Percentiles rank a stretch among this genome's conserved stretches.
These are phyloP conservation scores for Aphanomyces invadans DNA, from an alignment of 352 stramenopile genomes.

Conservation along the genomic window DNA sequence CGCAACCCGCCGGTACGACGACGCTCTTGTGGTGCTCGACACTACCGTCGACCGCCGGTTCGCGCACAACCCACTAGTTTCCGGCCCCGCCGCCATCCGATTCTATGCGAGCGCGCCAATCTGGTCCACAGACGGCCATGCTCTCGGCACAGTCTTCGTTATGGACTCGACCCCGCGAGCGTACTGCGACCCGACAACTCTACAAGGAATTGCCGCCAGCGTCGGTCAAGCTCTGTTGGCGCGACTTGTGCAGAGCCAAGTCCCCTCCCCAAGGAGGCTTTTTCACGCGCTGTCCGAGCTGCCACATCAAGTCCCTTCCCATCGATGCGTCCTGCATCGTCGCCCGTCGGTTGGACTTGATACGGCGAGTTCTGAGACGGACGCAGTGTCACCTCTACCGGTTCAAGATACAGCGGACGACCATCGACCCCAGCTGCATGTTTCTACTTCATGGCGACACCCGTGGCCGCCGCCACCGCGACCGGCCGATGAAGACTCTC, in stretches of 20 bases:
- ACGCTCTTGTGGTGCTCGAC: slow-evolving; percentile 35
- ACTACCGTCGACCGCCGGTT: slow-evolving; percentile 52
- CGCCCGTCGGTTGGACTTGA: too few species aligned
- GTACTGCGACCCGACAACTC: not conserved
- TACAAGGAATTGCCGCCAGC: not conserved
- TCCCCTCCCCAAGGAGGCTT: not conserved
- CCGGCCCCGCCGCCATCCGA: slow-evolving; percentile 45
- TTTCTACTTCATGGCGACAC: not conserved
- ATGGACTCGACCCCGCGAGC: slow-evolving; percentile 2
- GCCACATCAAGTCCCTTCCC: too few species aligned
- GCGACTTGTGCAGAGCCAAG: not conserved
- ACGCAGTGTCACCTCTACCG: too few species aligned
- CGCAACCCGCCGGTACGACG: not conserved
- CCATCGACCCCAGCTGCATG: too few species aligned
- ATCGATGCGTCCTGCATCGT: too few species aligned
- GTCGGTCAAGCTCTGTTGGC: not conserved
- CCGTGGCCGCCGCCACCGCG: not conserved
- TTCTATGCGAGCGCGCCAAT: slow-evolving; percentile 62
- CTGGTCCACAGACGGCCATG: not conserved
- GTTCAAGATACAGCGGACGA: too few species aligned
- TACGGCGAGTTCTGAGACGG: too few species aligned
- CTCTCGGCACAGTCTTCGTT: slow-evolving; percentile 13
- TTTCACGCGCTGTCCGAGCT: too few species aligned
- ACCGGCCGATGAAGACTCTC: not conserved
- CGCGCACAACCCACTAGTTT: slow-evolving; percentile 42